Evolutionary conservation across 768 basidiomycete genomes (phyloP).

Genomic region (Boletus bicolor): DNA sequence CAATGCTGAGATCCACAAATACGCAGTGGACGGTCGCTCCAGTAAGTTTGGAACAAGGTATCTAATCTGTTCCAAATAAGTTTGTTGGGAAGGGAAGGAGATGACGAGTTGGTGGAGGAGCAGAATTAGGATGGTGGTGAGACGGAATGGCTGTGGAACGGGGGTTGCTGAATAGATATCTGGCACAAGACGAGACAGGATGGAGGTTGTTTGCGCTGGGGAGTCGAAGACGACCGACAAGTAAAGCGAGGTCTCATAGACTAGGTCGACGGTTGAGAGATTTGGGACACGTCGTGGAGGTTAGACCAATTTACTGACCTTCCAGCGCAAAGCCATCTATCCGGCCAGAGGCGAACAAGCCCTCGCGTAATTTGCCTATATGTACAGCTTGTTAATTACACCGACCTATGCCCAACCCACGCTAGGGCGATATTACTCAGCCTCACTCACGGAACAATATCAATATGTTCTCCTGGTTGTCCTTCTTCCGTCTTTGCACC

Average conservation of each 20-base stretch:
- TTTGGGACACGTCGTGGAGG: background rate
- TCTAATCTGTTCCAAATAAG: constrained; percentile 37
- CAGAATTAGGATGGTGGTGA: constrained; percentile 42
- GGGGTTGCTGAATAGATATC: constrained; percentile 37
- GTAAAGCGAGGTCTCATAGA: constrained; percentile 71
- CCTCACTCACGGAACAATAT: constrained; percentile 64
- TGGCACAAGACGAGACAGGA: constrained; percentile 58
- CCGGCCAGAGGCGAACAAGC: constrained; percentile 58
- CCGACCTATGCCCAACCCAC: background rate
- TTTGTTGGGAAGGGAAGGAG: constrained; percentile 62
- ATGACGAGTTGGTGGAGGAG: constrained; percentile 56
- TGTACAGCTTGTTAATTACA: background rate
- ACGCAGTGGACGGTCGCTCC: constrained; percentile 32
- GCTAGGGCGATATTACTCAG: background rate
- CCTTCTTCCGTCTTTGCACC: constrained; percentile 37
- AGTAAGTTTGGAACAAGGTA: constrained; percentile 34
- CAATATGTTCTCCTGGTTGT: constrained; percentile 64
- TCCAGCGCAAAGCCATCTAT: constrained; percentile 61
- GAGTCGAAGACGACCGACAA: constrained; percentile 62
- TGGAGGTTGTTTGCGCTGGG: constrained; percentile 57
- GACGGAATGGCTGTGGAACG: constrained; percentile 20
- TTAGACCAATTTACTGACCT: constrained; percentile 41
- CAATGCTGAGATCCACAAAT: constrained; percentile 52
- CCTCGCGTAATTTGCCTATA: constrained; percentile 75
- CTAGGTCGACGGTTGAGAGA: constrained; percentile 34